Conservation (phyloP, 345 rosid species). For the Sisymbrium altissimum region DNA sequence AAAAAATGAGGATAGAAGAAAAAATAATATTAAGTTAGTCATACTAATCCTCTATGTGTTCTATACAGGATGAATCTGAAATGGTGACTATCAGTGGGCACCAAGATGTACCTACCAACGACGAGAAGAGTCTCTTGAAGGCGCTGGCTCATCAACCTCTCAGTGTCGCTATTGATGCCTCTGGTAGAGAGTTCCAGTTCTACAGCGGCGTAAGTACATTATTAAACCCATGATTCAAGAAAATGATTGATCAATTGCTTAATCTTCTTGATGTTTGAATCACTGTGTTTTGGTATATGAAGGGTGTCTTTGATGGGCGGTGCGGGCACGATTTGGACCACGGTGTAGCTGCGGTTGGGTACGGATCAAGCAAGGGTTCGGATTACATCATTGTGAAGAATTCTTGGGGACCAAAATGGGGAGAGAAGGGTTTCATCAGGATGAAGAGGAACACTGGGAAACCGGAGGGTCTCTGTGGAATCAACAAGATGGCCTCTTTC, state of each 20-base stretch:
- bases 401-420: slow-evolving; percentile 87
- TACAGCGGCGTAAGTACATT: slow-evolving; percentile 56
- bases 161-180: slow-evolving; percentile 76
- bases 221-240: background rate
- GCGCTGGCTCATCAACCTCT: slow-evolving; percentile 81
- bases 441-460: slow-evolving; percentile 80
- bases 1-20: background rate
- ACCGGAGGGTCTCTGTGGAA: slow-evolving; percentile 70
- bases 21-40: background rate
- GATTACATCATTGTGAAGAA: slow-evolving; percentile 81
- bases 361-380: slow-evolving; percentile 57
- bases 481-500: slow-evolving; percentile 86
- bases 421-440: slow-evolving; percentile 74
- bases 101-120: slow-evolving; percentile 62
- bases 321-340: slow-evolving; percentile 68
- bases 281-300: slow-evolving; percentile 7
- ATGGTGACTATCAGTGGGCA: slow-evolving; percentile 58
- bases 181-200: slow-evolving; percentile 71
- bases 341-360: slow-evolving; percentile 83
- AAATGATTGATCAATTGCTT: background rate
- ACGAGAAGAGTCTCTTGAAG: slow-evolving; percentile 60
- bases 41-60: background rate
- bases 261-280: background rate
- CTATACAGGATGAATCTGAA: slow-evolving; percentile 49
- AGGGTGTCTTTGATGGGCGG: slow-evolving; percentile 75